Base-by-base conservation (phyloP, 2,329 filamentous ascomycete genomes). In the Alternaria sp. region DNA sequence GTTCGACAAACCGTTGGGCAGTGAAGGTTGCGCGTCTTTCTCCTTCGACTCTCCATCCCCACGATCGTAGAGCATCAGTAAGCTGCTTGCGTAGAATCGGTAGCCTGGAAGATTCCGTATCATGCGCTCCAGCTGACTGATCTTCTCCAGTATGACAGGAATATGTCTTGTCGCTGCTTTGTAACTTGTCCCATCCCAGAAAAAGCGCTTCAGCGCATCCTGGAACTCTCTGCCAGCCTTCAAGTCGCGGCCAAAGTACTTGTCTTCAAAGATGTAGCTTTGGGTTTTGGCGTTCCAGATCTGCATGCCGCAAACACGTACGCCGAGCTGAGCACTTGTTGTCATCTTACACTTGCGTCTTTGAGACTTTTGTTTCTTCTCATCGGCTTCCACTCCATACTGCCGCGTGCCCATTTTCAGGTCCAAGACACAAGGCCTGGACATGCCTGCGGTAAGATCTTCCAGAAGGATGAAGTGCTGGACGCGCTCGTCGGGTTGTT, bases 321-420 rank as follows among this genome's bases (percentile, higher is more conserved):
- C 96, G 5, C 96, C 96, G 1, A 99, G 87, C 78, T 96, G 90
- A 63, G 90, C 89, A 8, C 96, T 98, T 0, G 96, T 99, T 0
- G 96, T 99, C 67, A 88, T 90, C 68, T 92, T 91, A 79, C 96
- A 98, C 80, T 99, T 99, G 70, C 93, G 90, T 61, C 93, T 89
- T 79, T 99, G 96, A 0, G 96, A 98, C 64, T 91, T 90, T 74
- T 94, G 92, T 80, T 99, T 99, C 84, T 97, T 97, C 46, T 93
- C 89, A 57, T 87, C 90, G 3, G 96, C 96, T 70, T 98, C 94
- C 12, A 98, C 89, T 8, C 96, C 96, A 77, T 97, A 98, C 77
- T 99, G 96, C 3, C 96, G 90, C 8, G 96, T 99, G 19, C 96
- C 96, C 96, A 99, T 99, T 79, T 99, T 99, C 66, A 99, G 85